Evolutionary conservation across 2,329 filamentous ascomycete genomes (phyloP).

Genomic region (Pezicula carpinea): DNA sequence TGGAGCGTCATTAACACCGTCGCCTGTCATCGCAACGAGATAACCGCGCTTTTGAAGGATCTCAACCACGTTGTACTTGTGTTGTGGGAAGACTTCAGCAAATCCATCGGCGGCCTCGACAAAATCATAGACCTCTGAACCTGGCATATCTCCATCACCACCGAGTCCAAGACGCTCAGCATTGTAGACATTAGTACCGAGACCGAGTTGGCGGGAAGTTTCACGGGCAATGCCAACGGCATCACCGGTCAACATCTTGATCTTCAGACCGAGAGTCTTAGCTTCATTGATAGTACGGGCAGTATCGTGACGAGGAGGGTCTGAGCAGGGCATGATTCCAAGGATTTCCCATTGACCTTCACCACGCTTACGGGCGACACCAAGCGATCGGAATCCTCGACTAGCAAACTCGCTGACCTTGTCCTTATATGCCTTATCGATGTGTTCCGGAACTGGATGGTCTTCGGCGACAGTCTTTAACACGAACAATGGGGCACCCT

Average conservation of each 20-base stretch:
- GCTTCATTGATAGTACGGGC: conserved; percentile 87
- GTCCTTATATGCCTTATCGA: conserved; percentile 84
- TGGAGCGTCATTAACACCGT: conserved; percentile 90
- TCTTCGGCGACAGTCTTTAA: conserved; percentile 85
- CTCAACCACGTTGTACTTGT: conserved; percentile 93
- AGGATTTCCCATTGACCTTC: conserved; percentile 84
- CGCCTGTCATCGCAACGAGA: conserved; percentile 93
- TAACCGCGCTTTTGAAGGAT: conserved; percentile 91
- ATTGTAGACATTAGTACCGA: conserved; percentile 91
- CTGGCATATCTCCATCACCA: conserved; percentile 87
- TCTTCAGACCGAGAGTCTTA: conserved; percentile 79
- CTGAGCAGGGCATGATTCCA: conserved; percentile 91
- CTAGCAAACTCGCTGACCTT: conserved; percentile 88
- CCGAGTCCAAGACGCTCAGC: conserved; percentile 87
- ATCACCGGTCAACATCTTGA: conserved; percentile 96
- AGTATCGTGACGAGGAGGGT: conserved; percentile 87
- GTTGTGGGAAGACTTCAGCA: conserved; percentile 89
- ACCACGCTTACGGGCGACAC: conserved; percentile 85
- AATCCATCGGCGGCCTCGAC: conserved; percentile 94
- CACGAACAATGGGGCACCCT: conserved; percentile 85
- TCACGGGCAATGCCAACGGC: conserved; percentile 90
- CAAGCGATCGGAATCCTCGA: conserved; percentile 90
- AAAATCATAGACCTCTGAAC: conserved; percentile 92
- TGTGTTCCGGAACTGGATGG: conserved; percentile 68
- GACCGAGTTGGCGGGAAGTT: conserved; percentile 84